Evolutionary conservation across 1,284 basidiomycete species (phyloP).

Genomic region (Caloboletus firmus): DNA sequence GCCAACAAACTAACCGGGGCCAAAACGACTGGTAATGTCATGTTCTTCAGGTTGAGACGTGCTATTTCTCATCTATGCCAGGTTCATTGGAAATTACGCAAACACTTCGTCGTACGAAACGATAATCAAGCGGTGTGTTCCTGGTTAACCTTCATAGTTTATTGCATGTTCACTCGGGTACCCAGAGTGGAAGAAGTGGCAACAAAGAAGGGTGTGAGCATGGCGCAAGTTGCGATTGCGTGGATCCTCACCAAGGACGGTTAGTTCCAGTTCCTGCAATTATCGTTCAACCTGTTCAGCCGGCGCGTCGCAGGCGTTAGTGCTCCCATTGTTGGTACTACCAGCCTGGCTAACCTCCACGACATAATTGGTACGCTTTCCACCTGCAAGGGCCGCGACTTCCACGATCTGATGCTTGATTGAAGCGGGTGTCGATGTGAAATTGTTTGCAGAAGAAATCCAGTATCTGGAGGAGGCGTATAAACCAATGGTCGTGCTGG

Average conservation of each 20-base stretch:
- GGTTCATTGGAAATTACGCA: slow-evolving; percentile 33
- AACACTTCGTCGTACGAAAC: slow-evolving; percentile 21
- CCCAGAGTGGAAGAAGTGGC: slow-evolving; percentile 46
- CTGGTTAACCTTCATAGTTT: background rate
- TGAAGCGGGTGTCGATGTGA: slow-evolving; percentile 37
- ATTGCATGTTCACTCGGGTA: background rate
- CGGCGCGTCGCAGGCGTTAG: slow-evolving; percentile 33
- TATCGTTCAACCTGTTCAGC: background rate
- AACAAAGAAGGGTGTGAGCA: slow-evolving; percentile 41
- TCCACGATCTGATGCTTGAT: background rate
- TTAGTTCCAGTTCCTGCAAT: slow-evolving; percentile 5
- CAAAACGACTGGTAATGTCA: slow-evolving; percentile 31
- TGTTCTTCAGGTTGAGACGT: background rate
- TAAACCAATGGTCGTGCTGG: slow-evolving; percentile 38
- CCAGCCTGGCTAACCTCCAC: slow-evolving; percentile 45
- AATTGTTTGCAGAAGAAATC: slow-evolving; percentile 49
- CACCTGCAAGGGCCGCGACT: background rate
- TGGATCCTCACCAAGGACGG: slow-evolving; percentile 46
- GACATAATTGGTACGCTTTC: slow-evolving; percentile 41
- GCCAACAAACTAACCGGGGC: slow-evolving; percentile 31
- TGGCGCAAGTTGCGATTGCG: slow-evolving; percentile 54
- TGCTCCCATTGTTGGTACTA: slow-evolving; percentile 50
- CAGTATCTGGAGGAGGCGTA: slow-evolving; percentile 47
- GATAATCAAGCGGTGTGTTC: slow-evolving; percentile 33
- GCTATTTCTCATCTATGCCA: slow-evolving; percentile 12